Percentiles rank a stretch among this genome's conserved stretches.
Evolutionary conservation across 495 filamentous ascomycete species (phyloP).

Genomic region (Thermothielavioides terrestris): DNA sequence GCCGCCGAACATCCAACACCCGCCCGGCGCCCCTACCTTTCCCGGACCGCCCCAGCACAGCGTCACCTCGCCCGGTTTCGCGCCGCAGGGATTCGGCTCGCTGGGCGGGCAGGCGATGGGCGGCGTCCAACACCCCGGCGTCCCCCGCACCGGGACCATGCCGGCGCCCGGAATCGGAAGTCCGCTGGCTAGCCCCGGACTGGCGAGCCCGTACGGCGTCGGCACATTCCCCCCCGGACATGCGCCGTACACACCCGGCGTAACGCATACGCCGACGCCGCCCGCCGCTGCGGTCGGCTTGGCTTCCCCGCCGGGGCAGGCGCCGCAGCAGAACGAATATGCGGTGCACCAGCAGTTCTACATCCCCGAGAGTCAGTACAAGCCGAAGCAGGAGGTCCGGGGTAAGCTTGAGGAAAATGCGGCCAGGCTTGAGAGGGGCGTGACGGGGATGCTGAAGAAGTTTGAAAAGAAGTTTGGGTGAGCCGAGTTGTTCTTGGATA

Average conservation of each 20-base stretch:
- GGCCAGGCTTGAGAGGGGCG: constrained; percentile 63
- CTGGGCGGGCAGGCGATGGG: constrained; percentile 22
- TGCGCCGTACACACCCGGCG: constrained; percentile 22
- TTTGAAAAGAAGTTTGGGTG: constrained; percentile 74
- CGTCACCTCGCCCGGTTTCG: constrained; percentile 32
- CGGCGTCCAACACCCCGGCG: constrained; percentile 23
- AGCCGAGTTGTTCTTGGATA: neutral
- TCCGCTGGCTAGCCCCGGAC: constrained; percentile 19
- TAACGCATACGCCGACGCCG: constrained; percentile 27
- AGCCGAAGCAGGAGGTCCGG: constrained; percentile 43
- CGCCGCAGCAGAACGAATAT: constrained; percentile 46
- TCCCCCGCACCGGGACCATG: constrained; percentile 36
- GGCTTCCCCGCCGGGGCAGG: constrained; percentile 19
- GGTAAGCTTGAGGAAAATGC: constrained; percentile 60
- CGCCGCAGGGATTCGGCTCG: constrained; percentile 30
- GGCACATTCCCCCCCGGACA: constrained; percentile 32
- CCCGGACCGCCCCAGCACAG: constrained; percentile 33
- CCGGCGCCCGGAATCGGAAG: constrained; percentile 23
- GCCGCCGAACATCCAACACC: constrained; percentile 29
- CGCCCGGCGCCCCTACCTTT: constrained; percentile 28
- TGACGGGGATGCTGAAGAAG: constrained; percentile 76
- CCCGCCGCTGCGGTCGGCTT: constrained; percentile 9
- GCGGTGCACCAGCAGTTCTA: constrained; percentile 70
- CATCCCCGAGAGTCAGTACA: constrained; percentile 53
- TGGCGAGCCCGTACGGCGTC: constrained; percentile 30